Percentiles rank a stretch among this genome's conserved stretches.
Conservation (phyloP, 139 green algal species). For the Trebouxia sp. region DNA sequence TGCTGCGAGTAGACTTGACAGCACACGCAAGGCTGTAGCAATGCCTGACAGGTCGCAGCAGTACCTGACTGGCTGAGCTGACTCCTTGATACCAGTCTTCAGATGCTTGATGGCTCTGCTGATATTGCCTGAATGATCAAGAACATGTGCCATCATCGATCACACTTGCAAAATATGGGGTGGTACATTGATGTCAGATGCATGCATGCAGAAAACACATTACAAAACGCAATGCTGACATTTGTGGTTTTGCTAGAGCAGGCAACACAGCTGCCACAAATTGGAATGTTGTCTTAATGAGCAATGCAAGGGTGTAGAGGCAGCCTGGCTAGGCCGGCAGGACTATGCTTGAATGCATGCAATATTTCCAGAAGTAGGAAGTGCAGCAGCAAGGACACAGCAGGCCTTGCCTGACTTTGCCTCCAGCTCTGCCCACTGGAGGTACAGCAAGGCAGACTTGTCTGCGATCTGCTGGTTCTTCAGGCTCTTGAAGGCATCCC, state of each 20-base stretch:
- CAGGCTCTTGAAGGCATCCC: slow-evolving; percentile 87
- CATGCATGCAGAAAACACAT: background rate
- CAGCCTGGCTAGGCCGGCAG: too few species aligned
- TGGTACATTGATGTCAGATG: background rate
- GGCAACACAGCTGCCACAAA: background rate
- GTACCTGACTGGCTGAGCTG: slow-evolving; percentile 20
- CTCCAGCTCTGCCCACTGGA: slow-evolving; percentile 82
- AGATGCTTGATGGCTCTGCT: slow-evolving; percentile 17
- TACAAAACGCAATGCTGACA: background rate
- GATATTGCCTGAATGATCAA: background rate
- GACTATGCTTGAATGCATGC: too few species aligned
- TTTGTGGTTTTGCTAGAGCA: too few species aligned
- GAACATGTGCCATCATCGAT: too few species aligned
- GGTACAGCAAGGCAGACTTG: slow-evolving; percentile 61
- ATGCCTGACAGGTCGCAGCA: background rate
- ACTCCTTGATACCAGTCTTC: slow-evolving; percentile 19
- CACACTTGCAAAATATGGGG: too few species aligned
- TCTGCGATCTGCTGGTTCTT: slow-evolving; percentile 73
- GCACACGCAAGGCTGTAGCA: too few species aligned
- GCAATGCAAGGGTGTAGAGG: background rate
- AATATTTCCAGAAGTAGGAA: too few species aligned
- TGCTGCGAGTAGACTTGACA: background rate
- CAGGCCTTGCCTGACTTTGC: slow-evolving; percentile 39
- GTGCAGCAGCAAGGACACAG: too few species aligned
- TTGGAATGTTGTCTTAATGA: background rate